Evolutionary conservation across 1,284 basidiomycete genomes (phyloP).

Genomic region (Fomitopsis schrenkii): DNA sequence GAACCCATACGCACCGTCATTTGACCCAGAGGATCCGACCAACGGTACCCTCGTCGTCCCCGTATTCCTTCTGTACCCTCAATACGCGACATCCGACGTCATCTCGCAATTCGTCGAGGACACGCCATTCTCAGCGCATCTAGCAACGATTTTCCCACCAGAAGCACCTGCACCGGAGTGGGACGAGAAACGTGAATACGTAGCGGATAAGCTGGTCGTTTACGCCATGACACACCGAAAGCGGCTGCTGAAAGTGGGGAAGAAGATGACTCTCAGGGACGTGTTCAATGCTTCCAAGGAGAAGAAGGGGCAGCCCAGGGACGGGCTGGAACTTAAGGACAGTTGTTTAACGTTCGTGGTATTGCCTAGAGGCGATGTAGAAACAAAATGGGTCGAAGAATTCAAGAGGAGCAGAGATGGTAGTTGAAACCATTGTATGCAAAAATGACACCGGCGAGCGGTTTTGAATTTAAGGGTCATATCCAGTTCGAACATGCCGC

Average conservation of each 20-base stretch:
- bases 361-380: constrained; percentile 77
- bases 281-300: constrained; percentile 63
- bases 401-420: constrained; percentile 62
- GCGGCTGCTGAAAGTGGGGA: constrained; percentile 85
- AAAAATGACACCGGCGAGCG: background rate
- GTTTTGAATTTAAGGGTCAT: background rate
- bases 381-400: constrained; percentile 86
- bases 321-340: constrained; percentile 85
- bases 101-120: constrained; percentile 86
- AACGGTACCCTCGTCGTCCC: constrained; percentile 72
- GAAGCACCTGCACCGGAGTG: constrained; percentile 62
- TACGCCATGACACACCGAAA: constrained; percentile 81
- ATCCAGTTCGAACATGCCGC: background rate
- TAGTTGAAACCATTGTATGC: background rate
- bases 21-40: constrained; percentile 59
- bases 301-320: constrained; percentile 56
- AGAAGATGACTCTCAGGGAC: constrained; percentile 81
- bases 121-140: constrained; percentile 77
- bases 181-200: constrained; percentile 79
- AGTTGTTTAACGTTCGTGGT: constrained; percentile 86
- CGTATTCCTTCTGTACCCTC: constrained; percentile 91
- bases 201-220: constrained; percentile 61
- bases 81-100: constrained; percentile 84
- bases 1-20: constrained; percentile 54
- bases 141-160: constrained; percentile 81